Conservation (phyloP, 176 grass and related monocot species). For the Tuctoria greenei region DNA sequence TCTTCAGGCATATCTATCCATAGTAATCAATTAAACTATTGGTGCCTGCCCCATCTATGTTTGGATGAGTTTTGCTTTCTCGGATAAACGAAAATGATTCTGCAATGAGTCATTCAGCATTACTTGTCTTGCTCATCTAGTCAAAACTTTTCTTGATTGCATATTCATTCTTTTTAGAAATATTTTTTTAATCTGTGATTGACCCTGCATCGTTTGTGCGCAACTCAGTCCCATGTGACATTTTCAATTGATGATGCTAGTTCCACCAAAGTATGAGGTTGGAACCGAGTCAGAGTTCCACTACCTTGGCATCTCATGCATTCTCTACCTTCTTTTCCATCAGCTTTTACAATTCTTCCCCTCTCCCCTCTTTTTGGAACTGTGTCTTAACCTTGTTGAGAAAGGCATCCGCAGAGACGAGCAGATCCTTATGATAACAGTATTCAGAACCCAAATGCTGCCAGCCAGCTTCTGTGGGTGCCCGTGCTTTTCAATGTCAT, state of each 20-base stretch:
- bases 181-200: conserved; percentile 12
- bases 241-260: conserved; percentile 39
- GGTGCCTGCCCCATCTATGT: conserved; percentile 12
- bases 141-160: conserved; percentile 31
- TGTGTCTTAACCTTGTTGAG: conserved; percentile 37
- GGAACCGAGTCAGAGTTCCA: conserved; percentile 58
- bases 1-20: conserved; percentile 25
- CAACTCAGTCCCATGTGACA: conserved; percentile 26
- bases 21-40: not conserved
- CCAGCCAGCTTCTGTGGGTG: conserved; percentile 41
- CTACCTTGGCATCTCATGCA: conserved; percentile 62
- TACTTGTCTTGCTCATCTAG: conserved; percentile 24
- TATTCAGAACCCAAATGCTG: conserved; percentile 24
- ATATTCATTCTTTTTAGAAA: conserved; percentile 1
- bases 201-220: conserved; percentile 27
- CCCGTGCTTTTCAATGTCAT: conserved; percentile 46
- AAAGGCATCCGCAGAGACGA: conserved; percentile 38
- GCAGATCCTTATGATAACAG: conserved; percentile 42
- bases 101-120: conserved; percentile 43
- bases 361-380: conserved; percentile 34
- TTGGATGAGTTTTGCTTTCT: not conserved
- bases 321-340: conserved; percentile 24
- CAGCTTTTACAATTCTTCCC: conserved; percentile 29
- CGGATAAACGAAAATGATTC: conserved; percentile 25
- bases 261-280: conserved; percentile 43